Evolutionary conservation across 345 rosid species (phyloP).

Genomic region (Ricinus communis): DNA sequence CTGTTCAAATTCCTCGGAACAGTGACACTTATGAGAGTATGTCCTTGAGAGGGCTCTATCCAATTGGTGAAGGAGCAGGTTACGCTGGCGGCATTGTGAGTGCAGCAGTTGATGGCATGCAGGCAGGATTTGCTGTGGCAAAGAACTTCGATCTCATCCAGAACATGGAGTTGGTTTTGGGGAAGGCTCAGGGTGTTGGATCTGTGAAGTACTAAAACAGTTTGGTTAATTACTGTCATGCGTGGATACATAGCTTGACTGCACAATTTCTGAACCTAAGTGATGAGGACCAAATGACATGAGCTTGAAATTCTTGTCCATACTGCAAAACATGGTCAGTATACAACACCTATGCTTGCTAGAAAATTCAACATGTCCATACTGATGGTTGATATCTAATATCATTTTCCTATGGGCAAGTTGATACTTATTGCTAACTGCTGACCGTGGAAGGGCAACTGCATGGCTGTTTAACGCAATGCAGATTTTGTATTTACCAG

Average conservation of each 20-base stretch:
- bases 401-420: conserved; percentile 11
- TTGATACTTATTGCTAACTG: background rate
- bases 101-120: conserved; percentile 97
- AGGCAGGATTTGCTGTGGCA: conserved; percentile 81
- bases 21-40: conserved; percentile 73
- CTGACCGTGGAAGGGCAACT: background rate
- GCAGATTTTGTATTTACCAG: background rate
- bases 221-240: background rate
- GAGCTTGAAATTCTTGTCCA: conserved; percentile 13
- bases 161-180: conserved; percentile 60
- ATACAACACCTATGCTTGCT: background rate
- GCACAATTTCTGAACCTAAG: background rate
- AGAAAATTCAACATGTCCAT: background rate
- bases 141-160: conserved; percentile 51
- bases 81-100: conserved; percentile 98
- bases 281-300: background rate
- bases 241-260: conserved; percentile 2
- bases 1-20: conserved; percentile 68
- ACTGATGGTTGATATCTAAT: background rate
- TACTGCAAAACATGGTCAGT: conserved; percentile 20
- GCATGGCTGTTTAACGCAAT: background rate
- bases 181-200: conserved; percentile 67
- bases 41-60: conserved; percentile 79
- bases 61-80: conserved; percentile 98
- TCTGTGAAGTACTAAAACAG: conserved; percentile 52